These are phyloP conservation scores for Rostrohypoxylon terebratum DNA, from an alignment of 495 filamentous ascomycete genomes.

Conservation along the genomic window DNA sequence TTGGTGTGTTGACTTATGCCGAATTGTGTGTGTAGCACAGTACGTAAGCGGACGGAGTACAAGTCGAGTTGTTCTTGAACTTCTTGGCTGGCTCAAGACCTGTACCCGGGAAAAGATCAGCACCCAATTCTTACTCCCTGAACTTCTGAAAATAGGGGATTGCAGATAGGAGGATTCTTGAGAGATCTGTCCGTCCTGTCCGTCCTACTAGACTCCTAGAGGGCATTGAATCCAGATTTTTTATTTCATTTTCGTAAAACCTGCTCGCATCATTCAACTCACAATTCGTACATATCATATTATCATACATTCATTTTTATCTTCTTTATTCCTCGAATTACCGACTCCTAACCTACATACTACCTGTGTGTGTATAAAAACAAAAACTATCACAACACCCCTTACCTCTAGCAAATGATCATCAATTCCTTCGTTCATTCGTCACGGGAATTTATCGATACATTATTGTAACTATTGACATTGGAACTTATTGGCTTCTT, in stretches of 20 bases:
- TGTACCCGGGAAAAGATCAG: conserved; percentile 17
- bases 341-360: conserved; percentile 21
- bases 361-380: background rate
- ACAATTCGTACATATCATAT: conserved; percentile 18
- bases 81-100: conserved; percentile 9
- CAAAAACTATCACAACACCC: background rate
- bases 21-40: conserved; percentile 20
- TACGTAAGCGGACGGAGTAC: conserved; percentile 35
- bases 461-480: conserved; percentile 2
- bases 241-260: conserved; percentile 27
- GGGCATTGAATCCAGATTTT: conserved; percentile 9
- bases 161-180: conserved; percentile 42
- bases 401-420: conserved; percentile 12
- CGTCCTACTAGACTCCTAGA: conserved; percentile 5
- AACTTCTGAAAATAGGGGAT: conserved; percentile 44
- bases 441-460: conserved; percentile 35
- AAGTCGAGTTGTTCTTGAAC: background rate
- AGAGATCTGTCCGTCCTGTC: conserved; percentile 11
- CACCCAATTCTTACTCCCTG: conserved; percentile 30
- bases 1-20: background rate
- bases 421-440: conserved; percentile 10
- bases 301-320: conserved; percentile 22
- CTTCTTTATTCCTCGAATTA: conserved; percentile 23
- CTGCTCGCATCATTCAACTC: conserved; percentile 18
- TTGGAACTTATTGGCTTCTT: background rate